Evolutionary conservation across 2,329 filamentous ascomycete species (phyloP), one percentile per base, ranked within the genome.

Genomic region (Colletotrichum sp.): DNA sequence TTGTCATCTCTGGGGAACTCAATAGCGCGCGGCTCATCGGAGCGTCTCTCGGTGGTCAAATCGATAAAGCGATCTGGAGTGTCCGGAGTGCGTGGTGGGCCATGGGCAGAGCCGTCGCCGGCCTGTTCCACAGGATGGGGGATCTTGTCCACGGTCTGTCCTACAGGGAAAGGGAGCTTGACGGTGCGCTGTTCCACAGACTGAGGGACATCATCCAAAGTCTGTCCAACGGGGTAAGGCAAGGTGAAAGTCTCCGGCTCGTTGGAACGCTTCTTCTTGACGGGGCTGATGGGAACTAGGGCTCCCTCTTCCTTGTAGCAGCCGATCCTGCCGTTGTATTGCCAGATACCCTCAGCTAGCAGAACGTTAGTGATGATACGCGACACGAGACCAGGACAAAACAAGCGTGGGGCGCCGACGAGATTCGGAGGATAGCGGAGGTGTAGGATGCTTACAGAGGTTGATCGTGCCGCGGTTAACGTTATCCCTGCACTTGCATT

Each of bases 281-380:
- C 55, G 22, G 69, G 63, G 2, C 4, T 4, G 18, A 59, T 68
- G 24, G 44, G 44, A 1, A 52, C 44, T n/a, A 22, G 10, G n/a
- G 1, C 4, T 4, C 34, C 24, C 5, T 30, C 18, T 0, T 5
- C 26, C 12, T n/a, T 22, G 22, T 66, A 66, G 28, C 72, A 75
- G 16, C 72, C 60, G 1, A 75, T 26, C 48, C 26, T 36, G 59
- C 68, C 72, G 24, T 71, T 68, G 24, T 66, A 71, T 3, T n/a
- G 18, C 72, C 72, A 75, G 48, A 75, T 66, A 7, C 72, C 60
- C 32, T 71, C 24, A 26, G 72, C 72, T 75, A n/a, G 26, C 8
- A 34, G 24, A 15, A 13, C 5, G 32, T 74, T 22, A 70, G 44
- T 16, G 18, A 32, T n/a, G 3, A 8, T 9, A 3, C 9, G 34